Base-by-base conservation (phyloP, 2,329 filamentous ascomycete species). In the Fusarium sp. region DNA sequence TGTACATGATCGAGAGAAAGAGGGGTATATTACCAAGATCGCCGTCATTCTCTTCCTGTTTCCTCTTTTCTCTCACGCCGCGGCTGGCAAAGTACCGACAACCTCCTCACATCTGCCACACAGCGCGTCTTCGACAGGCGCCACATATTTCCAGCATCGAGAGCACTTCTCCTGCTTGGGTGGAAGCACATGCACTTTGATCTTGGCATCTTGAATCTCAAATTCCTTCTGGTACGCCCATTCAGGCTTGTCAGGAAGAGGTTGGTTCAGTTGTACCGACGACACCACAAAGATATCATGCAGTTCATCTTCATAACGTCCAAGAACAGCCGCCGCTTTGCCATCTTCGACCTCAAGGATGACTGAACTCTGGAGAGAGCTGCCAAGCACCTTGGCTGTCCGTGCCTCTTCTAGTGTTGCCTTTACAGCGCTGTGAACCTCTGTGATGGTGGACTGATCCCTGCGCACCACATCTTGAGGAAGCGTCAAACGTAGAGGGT, bases 101-200 rank as follows among this genome's bases (percentile, higher is more conserved):
- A 91, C 88, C 14, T 88, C 86, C 30, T 90, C 88, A 78, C 95
- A 98, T 76, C 94, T 84, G 51, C 79, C 81, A 79, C 95, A 98
- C 20, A 97, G 81, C 41, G 82, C 79, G 20, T 92, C 88, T 72
- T 91, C 85, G 49, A 81, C 80, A n/a, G 86, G 83, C n/a, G 92
- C 90, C 25, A 92, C 85, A 79, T 93, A 97, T 67, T 92, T 88
- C 96, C 96, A 99, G 81, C 96, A 99, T 53, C 96, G 86, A 1
- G 88, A 85, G 78, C 96, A 99, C 79, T 98, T 99, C 48, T 85
- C 81, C 14, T 84, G 75, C 71, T 74, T 78, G 2, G 87, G 87
- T 61, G 87, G 84, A 53, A 85, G 71, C 24, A 86, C 83, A 69
- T 81, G 79, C 24, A 83, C 84, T 30, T 72, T 80, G 34, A 81